A percentile compares a stretch with the other conserved stretches of the same genome.
phyloP scores from a whole-genome alignment of 2,329 filamentous ascomycete species.

The Phaeosphaeriaceae sp. region DNA sequence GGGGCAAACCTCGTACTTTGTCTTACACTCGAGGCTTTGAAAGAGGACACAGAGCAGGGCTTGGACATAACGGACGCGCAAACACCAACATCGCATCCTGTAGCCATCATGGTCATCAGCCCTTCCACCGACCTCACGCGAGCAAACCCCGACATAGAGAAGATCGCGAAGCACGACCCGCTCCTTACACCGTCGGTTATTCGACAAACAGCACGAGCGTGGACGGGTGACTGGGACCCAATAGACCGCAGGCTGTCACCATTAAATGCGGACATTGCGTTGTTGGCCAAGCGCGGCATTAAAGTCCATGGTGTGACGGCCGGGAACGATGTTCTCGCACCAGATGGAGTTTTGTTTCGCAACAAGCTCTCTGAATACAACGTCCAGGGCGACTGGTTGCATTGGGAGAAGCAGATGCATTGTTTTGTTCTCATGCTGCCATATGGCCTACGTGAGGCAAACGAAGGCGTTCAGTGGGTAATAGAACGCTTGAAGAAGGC shows the following conservation, averaged over 20 bases:
- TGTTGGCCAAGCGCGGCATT: conserved; percentile 51
- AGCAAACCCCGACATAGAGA: conserved; percentile 54
- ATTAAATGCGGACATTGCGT: conserved; percentile 53
- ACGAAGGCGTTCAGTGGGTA: conserved; percentile 57
- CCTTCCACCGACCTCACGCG: conserved; percentile 60
- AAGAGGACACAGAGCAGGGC: conserved; percentile 32
- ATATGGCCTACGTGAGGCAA: conserved; percentile 59
- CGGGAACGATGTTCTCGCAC: conserved; percentile 61
- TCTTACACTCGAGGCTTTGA: conserved; percentile 50
- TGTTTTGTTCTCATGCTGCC: conserved; percentile 62
- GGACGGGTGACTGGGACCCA: conserved; percentile 51
- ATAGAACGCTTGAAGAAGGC: conserved; percentile 46
- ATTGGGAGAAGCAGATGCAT: conserved; percentile 69
- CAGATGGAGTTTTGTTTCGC: conserved; percentile 60
- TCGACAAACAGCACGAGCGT: conserved; percentile 52
- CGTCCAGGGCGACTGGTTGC: conserved; percentile 63
- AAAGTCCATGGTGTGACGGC: conserved; percentile 62
- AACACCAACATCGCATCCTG: conserved; percentile 32
- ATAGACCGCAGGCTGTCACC: conserved; percentile 60
- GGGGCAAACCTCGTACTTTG: conserved; percentile 62
- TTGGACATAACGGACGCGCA: conserved; percentile 2
- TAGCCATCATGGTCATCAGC: conserved; percentile 55
- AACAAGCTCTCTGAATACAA: conserved; percentile 53
- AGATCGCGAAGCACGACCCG: conserved; percentile 54
- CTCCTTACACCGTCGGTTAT: conserved; percentile 55